These are phyloP conservation scores for Exophiala sp. DNA, from an alignment of 2,329 filamentous ascomycete species.

Conservation along the genomic window DNA sequence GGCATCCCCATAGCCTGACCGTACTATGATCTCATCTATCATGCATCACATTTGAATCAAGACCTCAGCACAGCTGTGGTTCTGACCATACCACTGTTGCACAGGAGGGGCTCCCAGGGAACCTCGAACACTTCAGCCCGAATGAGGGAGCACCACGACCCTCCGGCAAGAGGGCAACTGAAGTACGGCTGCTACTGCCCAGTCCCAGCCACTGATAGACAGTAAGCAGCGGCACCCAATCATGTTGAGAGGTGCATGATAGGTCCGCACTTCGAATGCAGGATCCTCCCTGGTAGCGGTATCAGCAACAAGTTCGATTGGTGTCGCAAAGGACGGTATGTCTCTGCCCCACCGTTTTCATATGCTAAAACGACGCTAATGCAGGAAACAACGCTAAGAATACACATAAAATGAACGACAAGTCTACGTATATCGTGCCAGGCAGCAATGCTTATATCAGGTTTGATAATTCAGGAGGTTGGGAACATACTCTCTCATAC, in stretches of 20 bases:
- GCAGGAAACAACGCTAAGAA: background rate
- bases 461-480: conserved; percentile 18
- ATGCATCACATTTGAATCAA: too few relatives aligned
- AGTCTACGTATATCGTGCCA: conserved; percentile 6
- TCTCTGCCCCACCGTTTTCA: background rate
- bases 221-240: background rate
- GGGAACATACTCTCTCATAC: conserved; percentile 1
- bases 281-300: background rate
- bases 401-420: conserved; percentile 19
- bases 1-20: too few relatives aligned
- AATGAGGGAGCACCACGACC: too few relatives aligned
- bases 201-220: background rate
- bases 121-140: too few relatives aligned
- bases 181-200: background rate
- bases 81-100: too few relatives aligned
- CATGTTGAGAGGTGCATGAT: background rate
- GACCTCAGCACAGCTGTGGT: too few relatives aligned
- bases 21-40: too few relatives aligned
- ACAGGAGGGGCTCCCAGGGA: too few relatives aligned
- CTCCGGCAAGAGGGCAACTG: too few relatives aligned
- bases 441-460: conserved; percentile 14
- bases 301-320: too few relatives aligned
- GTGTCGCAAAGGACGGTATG: too few relatives aligned
- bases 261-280: background rate
- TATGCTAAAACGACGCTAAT: background rate